Evolutionary conservation across 345 rosid genomes (phyloP), one percentile per base, ranked within the genome.

Genomic region (Pelargonium nanum): DNA sequence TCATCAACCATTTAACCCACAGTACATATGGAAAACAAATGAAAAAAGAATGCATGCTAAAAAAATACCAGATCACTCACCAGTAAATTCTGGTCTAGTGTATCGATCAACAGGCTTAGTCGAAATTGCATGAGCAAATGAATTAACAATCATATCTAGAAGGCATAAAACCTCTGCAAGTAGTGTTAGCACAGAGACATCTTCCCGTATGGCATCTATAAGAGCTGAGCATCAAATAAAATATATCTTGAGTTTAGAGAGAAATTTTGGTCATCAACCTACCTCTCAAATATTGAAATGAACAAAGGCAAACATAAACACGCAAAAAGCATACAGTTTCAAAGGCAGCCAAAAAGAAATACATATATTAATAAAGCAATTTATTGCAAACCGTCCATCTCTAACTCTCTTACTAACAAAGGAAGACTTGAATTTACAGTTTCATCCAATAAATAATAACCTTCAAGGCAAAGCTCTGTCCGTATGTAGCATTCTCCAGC

Each of bases 381-480:
- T n/a, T n/a, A n/a, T n/a, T n/a, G n/a, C n/a, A n/a, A n/a, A n/a
- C n/a, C n/a, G n/a, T n/a, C n/a, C n/a, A n/a, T n/a, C n/a, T n/a
- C n/a, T n/a, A n/a, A n/a, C n/a, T n/a, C n/a, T n/a, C n/a, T n/a
- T n/a, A n/a, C n/a, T n/a, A n/a, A n/a, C n/a, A n/a, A n/a, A n/a
- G n/a, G n/a, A n/a, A n/a, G n/a, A n/a, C n/a, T n/a, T n/a, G n/a
- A n/a, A n/a, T n/a, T n/a, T n/a, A n/a, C n/a, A n/a, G n/a, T n/a
- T n/a, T n/a, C n/a, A n/a, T n/a, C n/a, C n/a, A n/a, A n/a, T n/a
- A n/a, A n/a, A n/a, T n/a, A n/a, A n/a, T n/a, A n/a, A 92, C 98
- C 98, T 92, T 92, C 95, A 56, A 89, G 78, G 83, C 97, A 92
- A 69, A 82, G 64, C 83, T 92, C 95, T 55, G 98, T 92, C 68